phyloP scores from a whole-genome alignment of 106 monocot species.

The Chionographis japonica region DNA sequence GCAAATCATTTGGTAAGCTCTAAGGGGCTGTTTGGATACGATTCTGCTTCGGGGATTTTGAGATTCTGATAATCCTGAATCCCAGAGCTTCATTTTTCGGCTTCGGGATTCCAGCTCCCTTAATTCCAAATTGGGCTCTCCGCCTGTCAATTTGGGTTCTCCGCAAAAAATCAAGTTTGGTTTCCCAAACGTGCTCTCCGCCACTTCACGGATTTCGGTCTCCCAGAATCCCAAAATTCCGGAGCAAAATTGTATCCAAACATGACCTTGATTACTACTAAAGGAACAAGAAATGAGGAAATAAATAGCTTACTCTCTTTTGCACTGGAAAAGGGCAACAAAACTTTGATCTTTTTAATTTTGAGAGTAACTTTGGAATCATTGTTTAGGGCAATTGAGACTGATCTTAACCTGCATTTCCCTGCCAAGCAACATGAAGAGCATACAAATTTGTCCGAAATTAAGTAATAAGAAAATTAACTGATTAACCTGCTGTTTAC shows the following conservation, averaged over 20 bases:
- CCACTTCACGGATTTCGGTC: too few species aligned
- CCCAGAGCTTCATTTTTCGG: too few species aligned
- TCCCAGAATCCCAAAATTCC: too few species aligned
- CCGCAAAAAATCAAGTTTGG: too few species aligned
- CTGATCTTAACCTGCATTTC: constrained; percentile 43
- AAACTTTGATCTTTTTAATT: constrained; percentile 45
- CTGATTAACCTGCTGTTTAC: neutral
- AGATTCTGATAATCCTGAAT: too few species aligned
- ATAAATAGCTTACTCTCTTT: constrained; percentile 45
- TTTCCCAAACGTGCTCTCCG: too few species aligned
- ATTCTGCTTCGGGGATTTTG: too few species aligned
- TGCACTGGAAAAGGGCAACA: constrained; percentile 36
- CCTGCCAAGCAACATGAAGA: constrained; percentile 25
- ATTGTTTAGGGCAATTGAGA: constrained; percentile 34
- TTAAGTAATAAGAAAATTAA: neutral
- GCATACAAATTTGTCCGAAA: neutral
- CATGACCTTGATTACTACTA: neutral
- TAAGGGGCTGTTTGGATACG: too few species aligned
- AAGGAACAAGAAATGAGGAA: neutral
- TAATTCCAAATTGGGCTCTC: too few species aligned
- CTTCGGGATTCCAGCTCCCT: too few species aligned
- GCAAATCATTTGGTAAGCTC: neutral
- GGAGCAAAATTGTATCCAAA: too few species aligned
- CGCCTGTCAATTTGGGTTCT: too few species aligned
- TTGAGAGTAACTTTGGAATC: constrained; percentile 46